Evolutionary conservation across 169 alveolate species (phyloP).

Genomic region (Cryptosporidium canis): DNA sequence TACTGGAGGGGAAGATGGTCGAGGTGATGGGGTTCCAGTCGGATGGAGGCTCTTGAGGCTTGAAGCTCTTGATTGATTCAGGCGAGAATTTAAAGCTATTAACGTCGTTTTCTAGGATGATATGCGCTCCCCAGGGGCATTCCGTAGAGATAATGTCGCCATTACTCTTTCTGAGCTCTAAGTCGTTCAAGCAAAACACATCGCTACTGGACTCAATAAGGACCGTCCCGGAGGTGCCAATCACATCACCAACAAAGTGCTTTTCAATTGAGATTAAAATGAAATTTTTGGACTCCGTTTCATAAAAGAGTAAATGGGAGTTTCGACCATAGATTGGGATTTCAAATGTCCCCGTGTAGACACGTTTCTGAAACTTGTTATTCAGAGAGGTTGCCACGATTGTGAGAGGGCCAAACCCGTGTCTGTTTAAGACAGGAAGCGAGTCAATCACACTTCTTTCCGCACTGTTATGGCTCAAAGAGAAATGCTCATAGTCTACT

Average conservation of each 20-base stretch:
- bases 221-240: constrained; percentile 41
- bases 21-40: constrained; percentile 66
- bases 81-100: constrained; percentile 20
- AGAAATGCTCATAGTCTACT: background rate
- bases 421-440: constrained; percentile 34
- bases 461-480: background rate
- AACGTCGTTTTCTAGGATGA: constrained; percentile 18
- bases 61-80: background rate
- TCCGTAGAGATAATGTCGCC: constrained; percentile 13
- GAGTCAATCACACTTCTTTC: constrained; percentile 28
- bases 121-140: constrained; percentile 58
- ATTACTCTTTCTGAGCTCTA: constrained; percentile 24
- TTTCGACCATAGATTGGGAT: constrained; percentile 44
- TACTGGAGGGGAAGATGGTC: constrained; percentile 25
- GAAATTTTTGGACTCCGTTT: constrained; percentile 16
- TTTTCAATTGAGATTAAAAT: constrained; percentile 26
- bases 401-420: constrained; percentile 59
- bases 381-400: constrained; percentile 33
- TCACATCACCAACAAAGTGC: constrained; percentile 48
- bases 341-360: constrained; percentile 47
- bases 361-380: constrained; percentile 29
- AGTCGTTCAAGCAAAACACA: constrained; percentile 22
- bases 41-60: constrained; percentile 35
- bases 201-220: constrained; percentile 9
- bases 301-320: constrained; percentile 17